Evolutionary conservation across 2,329 filamentous ascomycete species (phyloP).

Genomic region (Graphiopsis chlorocephala): DNA sequence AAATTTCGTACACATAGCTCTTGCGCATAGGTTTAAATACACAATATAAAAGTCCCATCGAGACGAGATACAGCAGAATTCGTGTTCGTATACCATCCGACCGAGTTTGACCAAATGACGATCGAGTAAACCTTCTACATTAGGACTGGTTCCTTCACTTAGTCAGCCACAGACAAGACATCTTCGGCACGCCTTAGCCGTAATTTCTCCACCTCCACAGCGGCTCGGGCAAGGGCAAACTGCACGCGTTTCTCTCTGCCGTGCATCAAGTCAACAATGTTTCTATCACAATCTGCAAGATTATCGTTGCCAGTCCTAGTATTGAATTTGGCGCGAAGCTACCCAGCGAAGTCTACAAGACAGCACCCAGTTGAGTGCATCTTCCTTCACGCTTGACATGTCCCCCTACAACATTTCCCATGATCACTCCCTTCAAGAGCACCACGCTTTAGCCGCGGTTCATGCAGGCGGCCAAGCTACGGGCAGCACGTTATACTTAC

Average conservation of each 20-base stretch:
- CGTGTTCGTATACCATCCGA: background rate
- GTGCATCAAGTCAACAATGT: background rate
- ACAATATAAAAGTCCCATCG: background rate
- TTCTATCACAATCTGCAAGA: background rate
- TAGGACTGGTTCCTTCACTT: background rate
- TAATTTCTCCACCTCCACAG: constrained; percentile 3
- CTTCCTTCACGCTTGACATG: background rate
- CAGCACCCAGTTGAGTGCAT: background rate
- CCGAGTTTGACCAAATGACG: background rate
- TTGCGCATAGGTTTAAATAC: no score
- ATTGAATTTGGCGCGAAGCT: background rate
- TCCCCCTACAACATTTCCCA: background rate
- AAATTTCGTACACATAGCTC: background rate
- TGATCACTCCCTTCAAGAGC: background rate
- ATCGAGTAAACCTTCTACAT: background rate
- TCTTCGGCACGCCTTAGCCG: background rate
- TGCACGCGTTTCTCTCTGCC: background rate
- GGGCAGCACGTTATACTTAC: constrained; percentile 12
- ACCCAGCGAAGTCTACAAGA: background rate
- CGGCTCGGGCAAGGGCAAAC: background rate
- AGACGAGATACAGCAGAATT: background rate
- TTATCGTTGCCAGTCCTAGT: background rate
- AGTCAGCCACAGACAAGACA: background rate
- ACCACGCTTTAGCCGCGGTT: constrained; percentile 8
- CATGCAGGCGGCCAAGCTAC: constrained; percentile 13